phyloP scores from a whole-genome alignment of 2,329 filamentous ascomycete genomes.

The Aureobasidium pullulans region DNA sequence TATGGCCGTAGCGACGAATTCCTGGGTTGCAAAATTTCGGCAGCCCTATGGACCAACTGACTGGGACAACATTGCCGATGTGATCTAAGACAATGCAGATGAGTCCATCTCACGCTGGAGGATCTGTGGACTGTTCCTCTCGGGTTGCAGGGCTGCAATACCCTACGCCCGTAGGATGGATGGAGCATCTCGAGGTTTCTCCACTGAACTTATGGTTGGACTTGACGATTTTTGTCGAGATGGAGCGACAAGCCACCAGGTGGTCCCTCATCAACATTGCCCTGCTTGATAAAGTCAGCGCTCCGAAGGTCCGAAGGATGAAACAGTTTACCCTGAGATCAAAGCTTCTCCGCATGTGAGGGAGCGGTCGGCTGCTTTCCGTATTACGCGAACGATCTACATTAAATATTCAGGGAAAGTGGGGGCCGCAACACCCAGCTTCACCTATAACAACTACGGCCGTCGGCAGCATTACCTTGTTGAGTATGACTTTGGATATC shows the following conservation, averaged over 20 bases:
- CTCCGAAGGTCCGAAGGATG: not conserved
- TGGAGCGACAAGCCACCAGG: not conserved
- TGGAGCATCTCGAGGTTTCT: not conserved
- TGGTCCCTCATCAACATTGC: not conserved
- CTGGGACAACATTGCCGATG: not conserved
- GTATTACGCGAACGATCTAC: constrained; percentile 1
- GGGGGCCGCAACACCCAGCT: not conserved
- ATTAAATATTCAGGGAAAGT: not conserved
- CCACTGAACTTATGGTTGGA: not conserved
- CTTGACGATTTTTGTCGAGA: too few relatives aligned
- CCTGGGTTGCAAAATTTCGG: not conserved
- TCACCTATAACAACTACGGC: not conserved
- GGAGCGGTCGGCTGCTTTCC: not conserved
- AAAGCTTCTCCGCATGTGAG: constrained; percentile 7
- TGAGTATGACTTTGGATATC: not conserved
- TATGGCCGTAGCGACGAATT: too few relatives aligned
- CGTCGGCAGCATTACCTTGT: not conserved
- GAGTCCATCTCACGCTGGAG: not conserved
- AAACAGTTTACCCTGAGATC: not conserved
- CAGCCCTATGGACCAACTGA: not conserved
- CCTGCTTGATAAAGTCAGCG: not conserved
- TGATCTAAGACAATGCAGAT: not conserved
- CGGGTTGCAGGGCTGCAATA: not conserved
- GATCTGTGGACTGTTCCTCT: too few relatives aligned
- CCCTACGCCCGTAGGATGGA: not conserved